Base-by-base conservation (phyloP, 2,329 filamentous ascomycete species). In the Whalleya microplaca region DNA sequence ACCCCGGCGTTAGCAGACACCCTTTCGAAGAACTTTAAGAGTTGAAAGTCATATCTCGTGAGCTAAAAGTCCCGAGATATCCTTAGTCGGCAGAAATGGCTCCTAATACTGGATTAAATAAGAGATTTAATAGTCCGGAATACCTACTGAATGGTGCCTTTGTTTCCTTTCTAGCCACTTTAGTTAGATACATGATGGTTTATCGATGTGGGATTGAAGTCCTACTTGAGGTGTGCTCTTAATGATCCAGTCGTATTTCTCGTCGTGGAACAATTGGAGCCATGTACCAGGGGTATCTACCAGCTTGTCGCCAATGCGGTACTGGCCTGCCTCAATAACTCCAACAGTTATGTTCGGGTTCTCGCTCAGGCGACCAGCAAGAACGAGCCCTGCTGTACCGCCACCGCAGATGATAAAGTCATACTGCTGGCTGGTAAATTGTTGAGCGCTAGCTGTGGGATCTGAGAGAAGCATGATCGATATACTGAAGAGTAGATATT, bases 221-320 rank as follows among this genome's bases (percentile, higher is more conserved):
- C 21, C 10, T 41, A 50, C 47, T 20, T 50, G 47, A 5, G 47
- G 47, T 10, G 40, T 50, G 4, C 32, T 50, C 32, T 50, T 50
- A 19, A 50, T 50, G 20, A 50, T 42, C 47, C 47, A 50, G 23
- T 50, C 47, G 37, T 50, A 50, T n/a, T 50, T 42, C 47, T 50
- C 47, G 9, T 42, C 18, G 18, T 50, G 40, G 47, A 50, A 50
- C 19, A 50, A 10, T 20, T 42, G 32, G 47, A 41, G 16, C 7
- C 42, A 50, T 16, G 23, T 18, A 4, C 32, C 47, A 16, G 47
- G 47, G 2, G 47, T 50, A n/a, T 50, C 47, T 5, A 50, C 37
- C 47, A 50, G 27, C 32, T 19, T 16, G 20, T 50, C 47, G 18
- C 47, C 47, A 18, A 50, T 37, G 20, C 42, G 40, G n/a, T 50